A percentile compares a stretch with the other conserved stretches of the same genome.
Evolutionary conservation across 1,284 basidiomycete genomes (phyloP).

Genomic region (Agaricales sp.): DNA sequence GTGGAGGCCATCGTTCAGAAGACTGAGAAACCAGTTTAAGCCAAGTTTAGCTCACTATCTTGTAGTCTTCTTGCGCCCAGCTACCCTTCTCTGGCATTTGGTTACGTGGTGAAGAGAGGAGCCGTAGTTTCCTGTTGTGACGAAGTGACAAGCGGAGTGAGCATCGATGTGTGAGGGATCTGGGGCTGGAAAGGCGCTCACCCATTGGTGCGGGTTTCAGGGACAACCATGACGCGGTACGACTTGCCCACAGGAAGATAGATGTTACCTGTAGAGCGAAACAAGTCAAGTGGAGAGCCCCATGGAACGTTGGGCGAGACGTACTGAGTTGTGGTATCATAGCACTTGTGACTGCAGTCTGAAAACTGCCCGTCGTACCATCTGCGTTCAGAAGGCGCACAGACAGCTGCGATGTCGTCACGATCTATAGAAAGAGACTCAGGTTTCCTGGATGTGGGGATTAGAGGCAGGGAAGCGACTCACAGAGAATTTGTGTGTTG

Average conservation of each 20-base stretch:
- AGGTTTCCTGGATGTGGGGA: slow-evolving; percentile 7
- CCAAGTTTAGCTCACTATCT: too few relatives aligned
- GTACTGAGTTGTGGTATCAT: slow-evolving; percentile 59
- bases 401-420: slow-evolving; percentile 57
- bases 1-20: too few relatives aligned
- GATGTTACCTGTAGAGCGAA: slow-evolving; percentile 17
- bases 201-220: slow-evolving; percentile 23
- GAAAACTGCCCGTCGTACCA: slow-evolving; percentile 51
- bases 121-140: too few relatives aligned
- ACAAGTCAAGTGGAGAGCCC: background rate
- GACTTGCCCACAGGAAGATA: slow-evolving; percentile 28
- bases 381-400: slow-evolving; percentile 55
- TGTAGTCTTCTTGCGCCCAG: too few relatives aligned
- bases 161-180: too few relatives aligned
- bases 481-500: slow-evolving; percentile 43
- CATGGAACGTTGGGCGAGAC: slow-evolving; percentile 4
- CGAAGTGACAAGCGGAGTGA: too few relatives aligned
- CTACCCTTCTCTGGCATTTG: too few relatives aligned
- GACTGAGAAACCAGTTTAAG: too few relatives aligned
- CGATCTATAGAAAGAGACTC: slow-evolving; percentile 29
- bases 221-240: slow-evolving; percentile 24
- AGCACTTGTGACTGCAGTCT: slow-evolving; percentile 47
- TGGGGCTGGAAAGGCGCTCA: too few relatives aligned
- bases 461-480: slow-evolving; percentile 7
- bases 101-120: too few relatives aligned